Evolutionary conservation across 2,329 filamentous ascomycete species (phyloP).

Genomic region (Chaetothyriales sp.): DNA sequence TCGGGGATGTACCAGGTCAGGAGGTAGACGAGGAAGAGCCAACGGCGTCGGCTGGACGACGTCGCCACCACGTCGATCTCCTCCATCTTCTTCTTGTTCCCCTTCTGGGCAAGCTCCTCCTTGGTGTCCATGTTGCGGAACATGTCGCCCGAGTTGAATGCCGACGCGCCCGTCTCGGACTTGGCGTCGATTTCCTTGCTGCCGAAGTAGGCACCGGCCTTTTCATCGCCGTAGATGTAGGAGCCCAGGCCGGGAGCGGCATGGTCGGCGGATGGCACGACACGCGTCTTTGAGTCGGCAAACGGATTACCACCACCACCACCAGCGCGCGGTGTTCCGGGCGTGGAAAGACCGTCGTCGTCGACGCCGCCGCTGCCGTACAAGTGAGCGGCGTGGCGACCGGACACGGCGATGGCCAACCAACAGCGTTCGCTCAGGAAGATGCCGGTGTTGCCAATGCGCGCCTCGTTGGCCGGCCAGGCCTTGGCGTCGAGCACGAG

Average conservation of each 20-base stretch:
- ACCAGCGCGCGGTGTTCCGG: conserved; percentile 44
- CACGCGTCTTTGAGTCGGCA: conserved; percentile 41
- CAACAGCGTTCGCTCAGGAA: conserved; percentile 94
- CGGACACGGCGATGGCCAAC: conserved; percentile 72
- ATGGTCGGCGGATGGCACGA: conserved; percentile 35
- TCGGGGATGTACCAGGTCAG: conserved; percentile 84
- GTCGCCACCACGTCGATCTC: conserved; percentile 77
- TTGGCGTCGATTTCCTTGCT: conserved; percentile 66
- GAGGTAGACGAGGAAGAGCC: conserved; percentile 70
- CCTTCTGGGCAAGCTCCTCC: conserved; percentile 88
- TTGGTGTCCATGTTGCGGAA: conserved; percentile 92
- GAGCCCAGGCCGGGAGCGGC: conserved; percentile 31
- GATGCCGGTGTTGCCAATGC: conserved; percentile 79
- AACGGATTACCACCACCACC: conserved; percentile 29
- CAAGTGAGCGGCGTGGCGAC: conserved; percentile 28
- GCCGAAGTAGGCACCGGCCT: conserved; percentile 67
- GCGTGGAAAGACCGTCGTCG: conserved; percentile 45
- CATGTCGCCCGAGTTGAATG: conserved; percentile 87
- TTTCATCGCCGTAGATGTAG: conserved; percentile 57
- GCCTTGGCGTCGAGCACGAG: conserved; percentile 80
- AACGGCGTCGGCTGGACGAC: conserved; percentile 72
- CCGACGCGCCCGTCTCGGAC: conserved; percentile 85
- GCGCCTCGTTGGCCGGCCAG: conserved; percentile 85
- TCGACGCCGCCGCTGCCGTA: conserved; percentile 50
- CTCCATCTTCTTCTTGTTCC: conserved; percentile 76